Evolutionary conservation across 305 asterid species (phyloP).

Genomic region (Fraxinus dipetala): DNA sequence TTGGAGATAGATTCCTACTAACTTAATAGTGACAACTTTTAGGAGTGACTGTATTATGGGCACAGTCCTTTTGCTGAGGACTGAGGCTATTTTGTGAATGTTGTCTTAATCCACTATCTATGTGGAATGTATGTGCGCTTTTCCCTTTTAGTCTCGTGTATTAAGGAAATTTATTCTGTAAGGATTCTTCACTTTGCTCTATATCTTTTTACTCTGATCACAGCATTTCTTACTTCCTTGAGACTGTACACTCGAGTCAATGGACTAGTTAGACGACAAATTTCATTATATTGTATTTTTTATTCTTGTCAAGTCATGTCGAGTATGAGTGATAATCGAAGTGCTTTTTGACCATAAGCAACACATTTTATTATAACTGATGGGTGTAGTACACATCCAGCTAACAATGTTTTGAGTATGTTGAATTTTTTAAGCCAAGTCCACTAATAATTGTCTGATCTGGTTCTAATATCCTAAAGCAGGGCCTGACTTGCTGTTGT

Average conservation of each 20-base stretch:
- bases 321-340: not conserved
- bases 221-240: not conserved
- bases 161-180: not conserved
- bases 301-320: not conserved
- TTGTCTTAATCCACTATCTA: conserved; percentile 16
- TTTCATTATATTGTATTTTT: not conserved
- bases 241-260: not conserved
- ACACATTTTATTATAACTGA: not conserved
- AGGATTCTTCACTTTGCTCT: conserved; percentile 9
- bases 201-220: not conserved
- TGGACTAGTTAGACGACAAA: not conserved
- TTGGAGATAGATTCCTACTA: conserved; percentile 33
- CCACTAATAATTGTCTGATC: not conserved
- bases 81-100: conserved; percentile 21
- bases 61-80: conserved; percentile 14
- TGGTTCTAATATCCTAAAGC: not conserved
- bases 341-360: not conserved
- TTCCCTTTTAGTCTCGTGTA: conserved; percentile 22
- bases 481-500: not conserved
- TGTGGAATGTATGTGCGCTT: conserved; percentile 20
- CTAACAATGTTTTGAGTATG: not conserved
- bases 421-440: not conserved
- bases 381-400: not conserved
- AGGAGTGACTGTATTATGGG: conserved; percentile 10
- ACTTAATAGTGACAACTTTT: conserved; percentile 24